Evolutionary conservation across 1,284 basidiomycete genomes (phyloP), one percentile per base, ranked within the genome.

Genomic region (Ustilago bromivora): DNA sequence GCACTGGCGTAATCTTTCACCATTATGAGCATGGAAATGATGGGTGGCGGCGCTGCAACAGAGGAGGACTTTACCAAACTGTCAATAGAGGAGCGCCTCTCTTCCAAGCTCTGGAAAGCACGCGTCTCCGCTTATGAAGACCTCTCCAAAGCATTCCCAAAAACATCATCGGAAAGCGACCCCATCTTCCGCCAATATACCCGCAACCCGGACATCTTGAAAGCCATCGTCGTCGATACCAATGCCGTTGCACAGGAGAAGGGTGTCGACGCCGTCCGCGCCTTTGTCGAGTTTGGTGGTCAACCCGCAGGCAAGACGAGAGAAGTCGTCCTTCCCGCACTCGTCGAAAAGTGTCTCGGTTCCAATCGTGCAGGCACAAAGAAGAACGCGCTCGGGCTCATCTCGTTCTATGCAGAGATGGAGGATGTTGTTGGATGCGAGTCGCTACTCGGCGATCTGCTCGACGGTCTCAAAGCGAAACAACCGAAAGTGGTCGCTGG

Each of bases 241-340:
- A 99, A 99, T 87, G 97, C 93, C 13, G 96, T 98, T 36, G 96
- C 97, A 12, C 97, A 99, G 87, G 97, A 99, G 89, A 98, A 97
- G 86, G 97, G 23, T 93, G 97, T 87, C 92, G 94, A 82, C 88
- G 96, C 47, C 90, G 93, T 77, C 89, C 62, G 71, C 4, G 80
- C 92, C 15, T 90, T 98, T 75, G 92, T 98, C 76, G 94, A 94
- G 87, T 94, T 92, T 83, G 94, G 95, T 19, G 97, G 96, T 66
- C 94, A 96, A 88, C 91, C 90, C 54, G 92, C 93, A 6, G 84
- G 79, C 47, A 73, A 71, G 87, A 93, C 93, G 46, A 79, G 96
- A 83, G 91, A 94, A 66, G 89, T 89, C 6, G 92, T 99, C 15
- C 89, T 97, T 1, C 94, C 96, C 34, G 92, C 93, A 1, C 87